Base-by-base conservation (phyloP, 352 stramenopile species). In the Thraustotheca clavata region DNA sequence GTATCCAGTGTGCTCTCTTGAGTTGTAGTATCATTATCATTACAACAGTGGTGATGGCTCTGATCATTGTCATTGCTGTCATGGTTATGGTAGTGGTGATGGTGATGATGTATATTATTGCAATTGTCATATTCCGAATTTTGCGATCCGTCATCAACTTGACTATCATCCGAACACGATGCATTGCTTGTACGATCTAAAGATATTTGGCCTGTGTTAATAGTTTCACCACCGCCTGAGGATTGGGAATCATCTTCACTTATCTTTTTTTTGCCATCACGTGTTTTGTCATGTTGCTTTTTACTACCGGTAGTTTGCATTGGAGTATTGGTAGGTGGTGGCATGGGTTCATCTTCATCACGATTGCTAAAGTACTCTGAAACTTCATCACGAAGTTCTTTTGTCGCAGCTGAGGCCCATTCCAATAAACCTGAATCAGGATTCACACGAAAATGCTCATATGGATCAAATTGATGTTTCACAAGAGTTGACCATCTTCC, bases 281-380 rank as follows among this genome's bases (percentile, higher is more conserved):
- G n/a, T n/a, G n/a, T n/a, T n/a, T n/a, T n/a, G n/a, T 31, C 9
- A 52, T 31, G 11, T 6, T 29, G 6, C 43, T 50, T 50, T 6
- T 29, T 14, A 6, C 43, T 14, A 6, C 43, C 6, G 12, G 9
- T 52, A 20, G 2, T 24, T 3, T 24, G 31, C 34, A 2, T 3
- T 52, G 7, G 43, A 6, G 24, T 52, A 14, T 9, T 18, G 7
- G 1, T 52, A 9, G 2, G n/a, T 31, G 34, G 3, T 9, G 43
- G 43, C 43, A 52, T 52, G 2, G 43, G 43, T 18, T 52, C 43
- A 31, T 52, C 43, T 52, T 52, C 43, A 31, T 52, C n/a, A 31
- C 43, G 43, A 31, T 52, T 52, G n/a, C 9, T 20, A 52, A 52
- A 52, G 43, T 52, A 52, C 3, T 6, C n/a, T 24, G 43, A 24